These are phyloP conservation scores for Fonsecaea pedrosoi DNA, from an alignment of 2,329 filamentous ascomycete genomes.

Conservation along the genomic window DNA sequence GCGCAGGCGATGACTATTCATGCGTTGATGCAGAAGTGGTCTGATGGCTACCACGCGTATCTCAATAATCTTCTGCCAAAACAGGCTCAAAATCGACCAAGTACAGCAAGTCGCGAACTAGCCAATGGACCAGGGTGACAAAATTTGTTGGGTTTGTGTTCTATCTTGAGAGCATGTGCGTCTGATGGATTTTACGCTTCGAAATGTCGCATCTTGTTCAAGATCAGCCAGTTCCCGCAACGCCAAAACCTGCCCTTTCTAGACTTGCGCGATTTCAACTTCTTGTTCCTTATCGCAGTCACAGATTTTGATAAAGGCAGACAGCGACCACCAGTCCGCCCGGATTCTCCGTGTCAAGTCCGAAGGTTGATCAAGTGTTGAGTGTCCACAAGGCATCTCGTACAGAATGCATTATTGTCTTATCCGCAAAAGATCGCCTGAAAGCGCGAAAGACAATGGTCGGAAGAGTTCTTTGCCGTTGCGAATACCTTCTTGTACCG, in stretches of 20 bases:
- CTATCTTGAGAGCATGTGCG: constrained; percentile 2
- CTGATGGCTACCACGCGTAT: constrained; percentile 15
- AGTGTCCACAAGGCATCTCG: not conserved
- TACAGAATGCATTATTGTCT: not conserved
- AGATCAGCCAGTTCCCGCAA: not conserved
- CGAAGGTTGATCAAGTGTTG: not conserved
- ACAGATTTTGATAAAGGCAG: not conserved
- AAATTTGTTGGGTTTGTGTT: not conserved
- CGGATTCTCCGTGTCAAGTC: not conserved
- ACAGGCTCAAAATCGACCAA: constrained; percentile 8
- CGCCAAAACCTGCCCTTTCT: not conserved
- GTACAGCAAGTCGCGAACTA: not conserved
- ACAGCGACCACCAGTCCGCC: not conserved
- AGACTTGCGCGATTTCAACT: not conserved
- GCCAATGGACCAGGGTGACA: not conserved
- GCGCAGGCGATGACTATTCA: constrained; percentile 7
- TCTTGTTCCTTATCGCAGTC: constrained; percentile 1
- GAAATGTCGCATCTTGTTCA: constrained; percentile 10
- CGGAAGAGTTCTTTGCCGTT: not conserved
- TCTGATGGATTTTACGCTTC: not conserved
- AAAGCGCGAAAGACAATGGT: not conserved
- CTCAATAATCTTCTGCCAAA: not conserved
- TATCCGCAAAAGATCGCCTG: not conserved
- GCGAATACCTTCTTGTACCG: not conserved
- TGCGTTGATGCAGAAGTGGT: constrained; percentile 28